Conservation (phyloP, 768 basidiomycete genomes). For the Lactifluus echinatus region DNA sequence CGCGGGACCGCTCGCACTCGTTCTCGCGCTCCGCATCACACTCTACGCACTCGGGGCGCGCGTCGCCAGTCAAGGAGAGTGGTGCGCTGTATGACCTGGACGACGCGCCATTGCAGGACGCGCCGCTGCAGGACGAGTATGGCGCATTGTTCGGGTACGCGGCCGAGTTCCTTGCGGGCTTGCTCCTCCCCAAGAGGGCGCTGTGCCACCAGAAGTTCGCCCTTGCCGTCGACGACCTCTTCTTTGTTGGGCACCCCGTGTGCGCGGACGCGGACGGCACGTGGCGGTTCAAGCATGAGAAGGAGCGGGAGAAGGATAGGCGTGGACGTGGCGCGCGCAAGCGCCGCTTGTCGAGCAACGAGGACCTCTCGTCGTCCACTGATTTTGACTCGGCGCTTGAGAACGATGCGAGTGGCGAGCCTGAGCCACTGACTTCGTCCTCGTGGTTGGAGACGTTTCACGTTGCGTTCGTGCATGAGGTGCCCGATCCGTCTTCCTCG, state of each 20-base stretch:
- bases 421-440: conserved; percentile 22
- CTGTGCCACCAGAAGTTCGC: conserved; percentile 95
- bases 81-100: conserved; percentile 26
- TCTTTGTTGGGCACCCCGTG: conserved; percentile 92
- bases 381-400: conserved; percentile 22
- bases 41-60: conserved; percentile 36
- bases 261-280: conserved; percentile 62
- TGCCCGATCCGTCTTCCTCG: conserved; percentile 84
- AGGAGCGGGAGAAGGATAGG: conserved; percentile 51
- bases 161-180: conserved; percentile 67
- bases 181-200: conserved; percentile 68
- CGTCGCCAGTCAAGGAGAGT: conserved; percentile 42
- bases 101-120: conserved; percentile 22
- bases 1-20: conserved; percentile 44
- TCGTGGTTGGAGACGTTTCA: conserved; percentile 73
- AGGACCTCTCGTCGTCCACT: conserved; percentile 28
- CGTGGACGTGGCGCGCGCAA: conserved; percentile 45
- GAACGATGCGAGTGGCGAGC: neutral
- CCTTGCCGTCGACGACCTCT: conserved; percentile 82
- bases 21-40: conserved; percentile 35
- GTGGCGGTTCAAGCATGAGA: conserved; percentile 71
- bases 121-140: conserved; percentile 38
- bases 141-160: conserved; percentile 73
- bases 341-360: conserved; percentile 26
- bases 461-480: conserved; percentile 78